Base-by-base conservation (phyloP, 179 eudicot genomes). In the Gypsophila paniculata region DNA sequence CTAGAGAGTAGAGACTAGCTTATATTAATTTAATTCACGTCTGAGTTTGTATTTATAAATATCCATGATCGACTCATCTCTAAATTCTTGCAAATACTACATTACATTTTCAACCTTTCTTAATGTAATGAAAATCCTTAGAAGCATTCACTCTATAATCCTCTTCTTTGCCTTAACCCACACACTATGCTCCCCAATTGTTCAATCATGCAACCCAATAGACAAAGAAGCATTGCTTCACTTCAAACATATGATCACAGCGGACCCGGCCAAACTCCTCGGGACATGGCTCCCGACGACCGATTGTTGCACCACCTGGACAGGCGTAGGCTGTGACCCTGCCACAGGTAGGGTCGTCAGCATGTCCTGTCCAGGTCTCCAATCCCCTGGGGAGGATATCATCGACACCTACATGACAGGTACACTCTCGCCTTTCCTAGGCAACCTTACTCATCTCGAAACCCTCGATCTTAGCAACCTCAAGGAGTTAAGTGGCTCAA, bases 231-330 rank as follows among this genome's bases (percentile, higher is more conserved):
- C 95, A 12, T 75, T 89, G 6, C 85, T 87, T 2, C 44, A 77
- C 39, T 79, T 87, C 82, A 89, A 87, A 39, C 65, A 51, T 49
- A 68, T 32, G 52, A 85, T 89, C 86, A 84, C 91, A 22, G 57
- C 63, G 5, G 91, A 89, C 78, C 88, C 91, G 0, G 81, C 83
- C 14, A 29, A 49, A 0, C 73, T 87, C 6, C 77, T 89, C 7
- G 21, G 39, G 0, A n/a, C 90, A 61, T 89, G 95, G 95, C 69
- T 60, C 26, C 62, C 83, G 18, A 11, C 83, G 65, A 79, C 85
- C 0, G 88, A 87, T 53, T 89, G 94, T 79, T 87, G 90, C 84
- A 52, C 52, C 18, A 0, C 82, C 6, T 89, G 95, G 95, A 75
- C 75, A 0, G 95, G 95, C 54, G 52, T 89, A 12, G 76, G 76